A percentile compares a stretch with the other conserved stretches of the same genome.
These are phyloP conservation scores for Colletotrichum simmondsii DNA, from an alignment of 2,329 filamentous ascomycete genomes.

Conservation along the genomic window DNA sequence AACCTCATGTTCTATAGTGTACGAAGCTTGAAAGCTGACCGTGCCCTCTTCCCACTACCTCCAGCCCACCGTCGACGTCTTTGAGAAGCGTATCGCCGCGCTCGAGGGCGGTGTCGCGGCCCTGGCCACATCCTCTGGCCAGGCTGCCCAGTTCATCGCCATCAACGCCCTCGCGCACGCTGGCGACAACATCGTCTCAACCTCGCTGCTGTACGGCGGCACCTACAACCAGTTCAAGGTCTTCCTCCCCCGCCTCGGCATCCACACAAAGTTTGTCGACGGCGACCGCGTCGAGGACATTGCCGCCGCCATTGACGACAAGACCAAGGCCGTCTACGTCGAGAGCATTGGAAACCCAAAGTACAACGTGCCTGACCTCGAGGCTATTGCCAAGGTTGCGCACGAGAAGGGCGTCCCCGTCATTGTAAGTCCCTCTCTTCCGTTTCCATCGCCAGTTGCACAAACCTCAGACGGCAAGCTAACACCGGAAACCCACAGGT, in stretches of 20 bases:
- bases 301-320: slow-evolving; percentile 85
- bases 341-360: slow-evolving; percentile 94
- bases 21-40: not conserved
- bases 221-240: slow-evolving; percentile 99
- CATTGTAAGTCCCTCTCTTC: slow-evolving; percentile 55
- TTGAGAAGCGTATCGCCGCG: slow-evolving; percentile 96
- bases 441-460: not conserved
- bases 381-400: slow-evolving; percentile 84
- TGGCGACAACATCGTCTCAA: slow-evolving; percentile 94
- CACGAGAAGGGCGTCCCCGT: slow-evolving; percentile 75
- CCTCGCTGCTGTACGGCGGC: slow-evolving; percentile 90
- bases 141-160: slow-evolving; percentile 92
- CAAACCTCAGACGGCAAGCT: not conserved
- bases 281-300: slow-evolving; percentile 85
- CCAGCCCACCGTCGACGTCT: slow-evolving; percentile 91
- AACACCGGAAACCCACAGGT: slow-evolving; percentile 58
- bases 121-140: slow-evolving; percentile 85
- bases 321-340: slow-evolving; percentile 91
- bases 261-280: slow-evolving; percentile 86
- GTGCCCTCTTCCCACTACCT: not conserved
- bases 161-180: slow-evolving; percentile 85
- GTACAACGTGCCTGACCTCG: slow-evolving; percentile 93
- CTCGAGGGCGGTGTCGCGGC: slow-evolving; percentile 92
- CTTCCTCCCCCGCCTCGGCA: slow-evolving; percentile 85
- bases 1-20: not conserved